Evolutionary conservation across 202 grass and related monocot genomes (phyloP), one percentile per base, ranked within the genome.

Genomic region (Saccharum hybrid): DNA sequence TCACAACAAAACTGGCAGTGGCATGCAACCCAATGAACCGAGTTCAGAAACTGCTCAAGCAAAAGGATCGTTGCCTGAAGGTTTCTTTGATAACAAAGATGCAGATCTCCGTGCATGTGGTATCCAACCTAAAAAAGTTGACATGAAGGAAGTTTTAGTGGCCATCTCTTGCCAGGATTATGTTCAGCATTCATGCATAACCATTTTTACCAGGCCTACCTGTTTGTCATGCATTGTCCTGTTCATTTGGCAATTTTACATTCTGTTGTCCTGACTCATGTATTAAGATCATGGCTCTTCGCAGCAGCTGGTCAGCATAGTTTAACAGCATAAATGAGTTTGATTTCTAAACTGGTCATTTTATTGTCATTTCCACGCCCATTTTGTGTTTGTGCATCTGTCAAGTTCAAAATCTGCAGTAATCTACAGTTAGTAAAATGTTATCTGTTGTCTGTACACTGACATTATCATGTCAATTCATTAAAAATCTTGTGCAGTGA

Each of bases 61-160:
- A 78, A 98, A 94, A 85, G 88, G 87, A 80, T 88, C 93, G 28
- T 82, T 98, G 70, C 96, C 96, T n/a, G 91, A 98, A 98, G 93
- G 96, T 14, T 98, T 98, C 77, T 98, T 98, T 38, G 96, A 98
- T 89, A 98, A 96, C 89, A 96, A 96, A 88, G 96, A 96, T 77
- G 93, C 93, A 13, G 96, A 98, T 92, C 93, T 98, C 48, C 91
- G 88, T 80, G 96, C 96, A 80, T 93, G 93, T 75, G 96, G 96
- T 77, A 92, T 96, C 68, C 82, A 99, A 84, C 96, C 93, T 63
- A 81, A 91, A 68, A 99, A 99, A 65, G 82, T 99, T 80, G 91
- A 96, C 81, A 88, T 96, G 56, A 92, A 94, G 96, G 96, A 92
- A 82, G 81, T 41, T 84, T 87, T 83, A 69, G 75, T 12, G 10